Conservation (phyloP, 306 rosid species). For the Senna siamea region DNA sequence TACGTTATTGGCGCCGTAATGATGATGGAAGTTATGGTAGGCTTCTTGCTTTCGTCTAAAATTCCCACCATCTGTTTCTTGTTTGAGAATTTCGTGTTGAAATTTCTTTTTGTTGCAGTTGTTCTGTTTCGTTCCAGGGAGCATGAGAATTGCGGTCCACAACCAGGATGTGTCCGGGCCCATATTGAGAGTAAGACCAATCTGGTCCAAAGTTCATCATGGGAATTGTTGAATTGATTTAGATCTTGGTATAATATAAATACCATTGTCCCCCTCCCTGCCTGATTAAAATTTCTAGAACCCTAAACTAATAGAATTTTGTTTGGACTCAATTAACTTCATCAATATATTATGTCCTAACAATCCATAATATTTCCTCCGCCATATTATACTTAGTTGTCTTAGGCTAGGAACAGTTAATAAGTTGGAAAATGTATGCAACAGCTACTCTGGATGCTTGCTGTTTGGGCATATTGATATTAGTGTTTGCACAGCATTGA, state of each 20-base stretch:
- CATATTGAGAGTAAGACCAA: conserved; percentile 88
- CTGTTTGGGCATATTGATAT: conserved; percentile 1
- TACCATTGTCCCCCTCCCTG: conserved; percentile 12
- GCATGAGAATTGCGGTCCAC: conserved; percentile 93
- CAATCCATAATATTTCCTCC: neutral
- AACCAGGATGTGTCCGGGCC: conserved; percentile 96
- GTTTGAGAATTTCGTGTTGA: conserved; percentile 19
- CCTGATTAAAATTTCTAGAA: neutral
- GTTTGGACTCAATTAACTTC: conserved; percentile 16
- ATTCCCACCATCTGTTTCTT: conserved; percentile 25
- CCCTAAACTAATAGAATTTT: conserved; percentile 6
- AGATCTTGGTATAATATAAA: conserved; percentile 13
- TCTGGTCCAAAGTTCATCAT: conserved; percentile 35
- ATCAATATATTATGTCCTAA: neutral
- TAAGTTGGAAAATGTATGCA: neutral
- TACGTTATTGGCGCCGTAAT: conserved; percentile 98
- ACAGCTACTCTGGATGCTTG: neutral
- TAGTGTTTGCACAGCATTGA: neutral
- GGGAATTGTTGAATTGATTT: conserved; percentile 14
- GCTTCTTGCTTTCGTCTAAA: conserved; percentile 34
- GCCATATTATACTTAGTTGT: neutral
- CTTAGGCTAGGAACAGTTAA: neutral
- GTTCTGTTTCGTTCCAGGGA: conserved; percentile 94
- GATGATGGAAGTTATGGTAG: conserved; percentile 98
- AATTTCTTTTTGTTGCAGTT: conserved; percentile 66